Base-by-base conservation (phyloP, 2,329 filamentous ascomycete genomes). In the Nannizziopsis arthrosporioides region DNA sequence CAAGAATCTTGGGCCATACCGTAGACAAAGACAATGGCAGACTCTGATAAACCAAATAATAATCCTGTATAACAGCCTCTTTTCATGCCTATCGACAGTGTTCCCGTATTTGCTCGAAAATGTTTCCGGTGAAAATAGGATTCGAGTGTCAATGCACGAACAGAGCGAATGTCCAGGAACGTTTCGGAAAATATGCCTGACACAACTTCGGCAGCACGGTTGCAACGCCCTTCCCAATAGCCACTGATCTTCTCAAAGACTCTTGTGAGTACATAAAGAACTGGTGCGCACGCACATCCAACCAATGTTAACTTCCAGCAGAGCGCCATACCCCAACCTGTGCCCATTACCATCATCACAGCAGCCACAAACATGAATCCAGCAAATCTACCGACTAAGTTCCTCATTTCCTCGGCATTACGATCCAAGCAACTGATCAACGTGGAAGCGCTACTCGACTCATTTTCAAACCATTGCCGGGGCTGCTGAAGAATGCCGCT, bases 331-430 rank as follows among this genome's bases (percentile, higher is more conserved):
- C 85, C 81, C 89, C 88, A 95, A 1, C 75, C 58, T 5, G 92
- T 58, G 0, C 85, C 80, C n/a, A 83, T 75, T 0, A 68, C 49
- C 14, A 85, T 73, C 74, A 94, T 89, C 44, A 78, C 65, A 0
- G 72, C 60, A 2, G 84, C 80, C 8, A 82, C 77, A 11, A 89
- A 71, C 0, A 83, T 64, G 46, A 84, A 78, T 1, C 84, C 82
- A 0, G 82, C 73, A 58, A 94, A 94, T 1, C 84, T 77, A 1
- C 85, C 84, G 0, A 94, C 73, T 0, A 96, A 69, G 56, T 85
- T 88, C 7, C 85, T 77, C 77, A 92, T 89, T 60, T 94, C 87
- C 61, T 96, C 88, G 0, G 83, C 84, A 57, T 86, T 85, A 12
- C 83, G 77, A 57, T 94, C 86, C 0, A 96, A 73, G 39, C 76